Conservation (phyloP, 2,329 filamentous ascomycete genomes). For the Cercospora canescens region DNA sequence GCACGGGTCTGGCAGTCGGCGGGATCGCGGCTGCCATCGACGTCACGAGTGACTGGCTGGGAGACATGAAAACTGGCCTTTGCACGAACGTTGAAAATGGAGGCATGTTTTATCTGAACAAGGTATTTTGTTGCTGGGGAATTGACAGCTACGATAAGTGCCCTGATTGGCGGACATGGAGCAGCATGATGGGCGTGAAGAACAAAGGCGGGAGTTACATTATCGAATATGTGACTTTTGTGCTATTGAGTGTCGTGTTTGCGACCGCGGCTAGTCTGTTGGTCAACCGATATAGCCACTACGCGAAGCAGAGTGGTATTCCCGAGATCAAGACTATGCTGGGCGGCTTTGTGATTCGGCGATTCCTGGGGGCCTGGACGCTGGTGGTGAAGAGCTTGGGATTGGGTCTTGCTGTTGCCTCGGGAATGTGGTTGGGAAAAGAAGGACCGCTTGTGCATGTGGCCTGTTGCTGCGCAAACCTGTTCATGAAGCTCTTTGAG, state of each 20-base stretch:
- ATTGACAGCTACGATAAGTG: conserved; percentile 80
- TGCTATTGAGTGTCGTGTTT: conserved; percentile 82
- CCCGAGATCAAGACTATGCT: conserved; percentile 97
- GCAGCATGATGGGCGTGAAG: conserved; percentile 66
- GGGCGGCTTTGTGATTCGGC: conserved; percentile 87
- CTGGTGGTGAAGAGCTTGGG: conserved; percentile 86
- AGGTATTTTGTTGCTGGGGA: conserved; percentile 89
- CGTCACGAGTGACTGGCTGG: conserved; percentile 88
- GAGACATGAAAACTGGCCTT: conserved; percentile 86
- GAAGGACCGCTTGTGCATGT: conserved; percentile 95
- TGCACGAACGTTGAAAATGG: conserved; percentile 76
- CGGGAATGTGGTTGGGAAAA: conserved; percentile 94
- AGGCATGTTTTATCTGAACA: conserved; percentile 84
- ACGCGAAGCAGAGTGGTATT: conserved; percentile 93
- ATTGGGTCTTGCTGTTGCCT: conserved; percentile 85
- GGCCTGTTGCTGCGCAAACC: conserved; percentile 91
- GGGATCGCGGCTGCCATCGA: conserved; percentile 85
- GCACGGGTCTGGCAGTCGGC: conserved; percentile 82
- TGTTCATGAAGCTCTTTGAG: conserved; percentile 87
- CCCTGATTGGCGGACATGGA: conserved; percentile 85
- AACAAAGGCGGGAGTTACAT: conserved; percentile 73
- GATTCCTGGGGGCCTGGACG: conserved; percentile 86
- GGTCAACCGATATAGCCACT: conserved; percentile 79
- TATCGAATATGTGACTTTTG: conserved; percentile 83
- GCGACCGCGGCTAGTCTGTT: conserved; percentile 75